These are phyloP conservation scores for Aspergillus udagawae DNA, from an alignment of 2,329 filamentous ascomycete species.

Conservation along the genomic window DNA sequence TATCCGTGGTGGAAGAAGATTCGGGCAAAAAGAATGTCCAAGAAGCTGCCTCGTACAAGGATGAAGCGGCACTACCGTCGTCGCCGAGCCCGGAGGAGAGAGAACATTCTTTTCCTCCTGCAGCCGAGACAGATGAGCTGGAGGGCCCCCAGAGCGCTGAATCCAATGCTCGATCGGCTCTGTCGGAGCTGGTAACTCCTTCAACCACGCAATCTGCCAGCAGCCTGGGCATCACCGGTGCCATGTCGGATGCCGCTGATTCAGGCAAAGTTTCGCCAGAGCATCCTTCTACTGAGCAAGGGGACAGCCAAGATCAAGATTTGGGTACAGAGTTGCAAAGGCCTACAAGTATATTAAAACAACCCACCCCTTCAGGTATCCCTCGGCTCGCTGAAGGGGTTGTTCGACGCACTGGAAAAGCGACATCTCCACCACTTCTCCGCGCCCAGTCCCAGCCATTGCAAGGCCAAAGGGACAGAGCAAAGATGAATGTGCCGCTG, in stretches of 20 bases:
- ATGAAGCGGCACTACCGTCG: slow-evolving; percentile 19
- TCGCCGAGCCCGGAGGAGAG: slow-evolving; percentile 16
- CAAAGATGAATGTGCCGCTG: slow-evolving; percentile 15
- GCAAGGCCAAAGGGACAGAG: slow-evolving; percentile 30
- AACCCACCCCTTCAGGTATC: slow-evolving; percentile 34
- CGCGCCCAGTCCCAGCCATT: slow-evolving; percentile 51
- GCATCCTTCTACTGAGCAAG: slow-evolving; percentile 1
- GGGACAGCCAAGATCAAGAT: slow-evolving; percentile 11
- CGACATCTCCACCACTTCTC: slow-evolving; percentile 45
- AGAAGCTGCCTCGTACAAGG: slow-evolving; percentile 10
- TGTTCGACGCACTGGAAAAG: slow-evolving; percentile 33
- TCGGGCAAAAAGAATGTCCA: slow-evolving; percentile 34
- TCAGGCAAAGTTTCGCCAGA: slow-evolving; percentile 14
- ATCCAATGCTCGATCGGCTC: slow-evolving; percentile 45
- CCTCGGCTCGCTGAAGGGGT: slow-evolving; percentile 36
- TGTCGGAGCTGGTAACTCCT: slow-evolving; percentile 20
- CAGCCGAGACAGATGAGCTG: slow-evolving; percentile 32
- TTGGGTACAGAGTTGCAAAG: slow-evolving; percentile 5
- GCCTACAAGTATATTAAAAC: slow-evolving; percentile 18
- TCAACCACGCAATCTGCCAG: slow-evolving; percentile 7
- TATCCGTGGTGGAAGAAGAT: slow-evolving; percentile 64
- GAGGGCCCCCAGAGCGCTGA: slow-evolving; percentile 60
- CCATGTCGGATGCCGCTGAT: neutral
- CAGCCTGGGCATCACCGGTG: slow-evolving; percentile 1
- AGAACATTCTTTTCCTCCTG: slow-evolving; percentile 16